Base-by-base conservation (phyloP, 2,329 filamentous ascomycete genomes). In the Trichoderma sp. region DNA sequence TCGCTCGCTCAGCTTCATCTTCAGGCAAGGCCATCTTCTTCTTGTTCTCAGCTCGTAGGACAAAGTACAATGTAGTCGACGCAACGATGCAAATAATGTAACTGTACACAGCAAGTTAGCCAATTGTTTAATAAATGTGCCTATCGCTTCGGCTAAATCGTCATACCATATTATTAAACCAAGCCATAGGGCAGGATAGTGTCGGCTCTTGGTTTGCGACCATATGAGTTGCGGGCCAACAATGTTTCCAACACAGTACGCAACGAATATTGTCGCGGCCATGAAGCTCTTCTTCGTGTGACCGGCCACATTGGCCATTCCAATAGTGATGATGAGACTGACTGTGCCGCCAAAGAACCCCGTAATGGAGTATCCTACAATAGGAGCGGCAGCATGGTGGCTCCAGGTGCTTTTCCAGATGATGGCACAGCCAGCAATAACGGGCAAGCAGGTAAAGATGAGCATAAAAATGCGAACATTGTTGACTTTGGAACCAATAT, bases 231-330 rank as follows among this genome's bases (percentile, higher is more conserved):
- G 91, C 4, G 92, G 92, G 0, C 92, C 92, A 28, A 94, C 89
- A 65, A 94, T 94, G 75, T 94, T 94, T 1, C 92, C 86, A 3
- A 94, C 89, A 70, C 91, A 92, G 77, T 94, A 94, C 0, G 90
- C 91, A 0, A 93, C 90, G 74, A 94, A 94, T 1, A 93, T 91
- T 0, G 90, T 89, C 0, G 90, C 89, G 0, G 92, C 90, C 85
- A 92, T 93, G 76, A 92, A 90, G 74, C 89, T 92, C 84, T 94
- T 94, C 82, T 94, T 94, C 0, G 92, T 94, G 28, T 92, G 87
- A 0, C 92, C 92, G 0, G 92, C 91, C 0, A 94, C 91, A 74
- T 94, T 94, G 12, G 88, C 87, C 84, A 86, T 86, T 39, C 84
- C 84, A 6, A 87, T 73, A 0, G 84, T 84, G 74, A 88, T 86